A percentile compares a stretch with the other conserved stretches of the same genome.
Evolutionary conservation across 495 filamentous ascomycete species (phyloP).

Genomic region (Tuber magnatum): DNA sequence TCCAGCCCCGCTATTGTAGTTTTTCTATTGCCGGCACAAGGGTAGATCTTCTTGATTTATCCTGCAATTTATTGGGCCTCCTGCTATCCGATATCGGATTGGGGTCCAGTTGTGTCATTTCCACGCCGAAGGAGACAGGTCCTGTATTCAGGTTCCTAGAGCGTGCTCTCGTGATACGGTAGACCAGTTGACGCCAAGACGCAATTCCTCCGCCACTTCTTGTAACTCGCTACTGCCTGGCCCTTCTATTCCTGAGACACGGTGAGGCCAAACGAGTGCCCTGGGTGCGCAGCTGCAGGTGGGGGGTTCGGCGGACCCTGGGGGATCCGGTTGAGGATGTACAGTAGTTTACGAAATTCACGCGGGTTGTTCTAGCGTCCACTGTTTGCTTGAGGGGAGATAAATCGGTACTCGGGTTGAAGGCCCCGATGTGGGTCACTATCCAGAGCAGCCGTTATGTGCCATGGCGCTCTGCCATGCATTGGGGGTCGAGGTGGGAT

Average conservation of each 20-base stretch:
- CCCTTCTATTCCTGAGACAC: not conserved
- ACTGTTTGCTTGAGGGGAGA: not conserved
- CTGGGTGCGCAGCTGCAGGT: conserved; percentile 1
- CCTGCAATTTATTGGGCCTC: not conserved
- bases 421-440: too few relatives aligned
- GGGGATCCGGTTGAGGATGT: conserved; percentile 66
- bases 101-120: conserved; percentile 6
- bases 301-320: conserved; percentile 46
- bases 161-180: too few relatives aligned
- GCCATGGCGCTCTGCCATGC: too few relatives aligned
- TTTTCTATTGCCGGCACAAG: not conserved
- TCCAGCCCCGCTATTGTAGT: not conserved
- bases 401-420: too few relatives aligned
- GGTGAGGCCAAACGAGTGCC: not conserved
- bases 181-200: not conserved
- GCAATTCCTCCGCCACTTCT: not conserved
- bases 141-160: conserved; percentile 10
- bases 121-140: conserved; percentile 7
- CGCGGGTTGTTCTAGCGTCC: conserved; percentile 41
- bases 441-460: too few relatives aligned
- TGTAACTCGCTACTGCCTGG: not conserved
- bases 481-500: too few relatives aligned
- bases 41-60: not conserved
- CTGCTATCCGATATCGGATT: conserved; percentile 23
- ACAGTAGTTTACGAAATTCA: conserved; percentile 85